Base-by-base conservation (phyloP, 2,329 filamentous ascomycete species). In the Colletotrichum nymphaeae region DNA sequence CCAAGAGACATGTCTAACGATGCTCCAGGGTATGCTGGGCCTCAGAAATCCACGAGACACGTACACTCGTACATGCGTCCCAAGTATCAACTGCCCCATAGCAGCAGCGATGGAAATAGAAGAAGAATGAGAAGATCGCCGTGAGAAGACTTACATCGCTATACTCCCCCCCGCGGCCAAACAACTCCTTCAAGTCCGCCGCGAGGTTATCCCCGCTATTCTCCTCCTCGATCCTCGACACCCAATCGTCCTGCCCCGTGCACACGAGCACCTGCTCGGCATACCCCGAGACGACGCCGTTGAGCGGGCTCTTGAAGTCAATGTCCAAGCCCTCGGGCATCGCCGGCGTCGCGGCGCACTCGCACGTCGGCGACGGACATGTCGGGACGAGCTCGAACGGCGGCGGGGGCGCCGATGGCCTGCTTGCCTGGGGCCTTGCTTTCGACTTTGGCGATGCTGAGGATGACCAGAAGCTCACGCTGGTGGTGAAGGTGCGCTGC, bases 211-310 rank as follows among this genome's bases (percentile, higher is more conserved):
- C 88, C 19, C 86, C 90, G 78, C 83, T 88, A 77, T 92, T 90
- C 73, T 97, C 95, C 58, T 97, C 92, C 80, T 97, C 95, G 75
- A 98, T 97, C 70, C 90, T 90, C 79, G 93, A 95, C 32, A 88
- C 86, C 95, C 95, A 98, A 83, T 97, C 94, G 35, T 88, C 84
- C 74, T 91, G 90, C 5, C 94, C 95, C 0, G 95, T 97, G 75
- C 93, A 95, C 16, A 98, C 87, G 11, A 98, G 83, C 4, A 98
- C 89, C 77, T 98, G 95, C 82, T 97, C 93, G 1, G 91, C 88
- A 80, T 98, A 97, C 1, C 88, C 86, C 2, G 93, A 87, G 84
- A 98, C 95, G 6, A 93, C 93, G 14, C 94, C 94, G 79, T 93
- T 92, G 56, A 98, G 85, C 22, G 89, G 87, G 52, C 89, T 89